A percentile compares a stretch with the other conserved stretches of the same genome.
Evolutionary conservation across 208 protist species (phyloP).

Genomic region (Tetramitus jugosus): DNA sequence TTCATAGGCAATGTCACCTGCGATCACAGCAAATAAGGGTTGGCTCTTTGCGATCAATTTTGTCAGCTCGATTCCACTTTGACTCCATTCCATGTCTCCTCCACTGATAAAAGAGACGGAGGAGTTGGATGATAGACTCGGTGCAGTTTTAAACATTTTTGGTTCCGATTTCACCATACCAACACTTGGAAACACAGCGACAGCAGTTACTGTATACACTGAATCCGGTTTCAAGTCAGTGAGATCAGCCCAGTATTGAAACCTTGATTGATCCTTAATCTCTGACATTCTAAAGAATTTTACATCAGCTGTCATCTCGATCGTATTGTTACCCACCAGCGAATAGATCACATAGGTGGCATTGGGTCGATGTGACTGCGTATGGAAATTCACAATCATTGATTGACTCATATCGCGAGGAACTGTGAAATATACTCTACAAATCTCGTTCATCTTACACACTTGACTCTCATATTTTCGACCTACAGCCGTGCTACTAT

Average conservation of each 20-base stretch:
- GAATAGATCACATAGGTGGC: background rate
- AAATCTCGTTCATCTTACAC: background rate
- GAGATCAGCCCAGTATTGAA: slow-evolving; percentile 2
- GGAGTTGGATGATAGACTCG: background rate
- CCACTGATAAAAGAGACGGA: background rate
- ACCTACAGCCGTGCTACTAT: too few relatives aligned
- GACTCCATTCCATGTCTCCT: background rate
- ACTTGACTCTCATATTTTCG: too few relatives aligned
- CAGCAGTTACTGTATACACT: background rate
- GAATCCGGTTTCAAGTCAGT: background rate
- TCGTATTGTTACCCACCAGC: background rate
- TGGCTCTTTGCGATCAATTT: background rate
- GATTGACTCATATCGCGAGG: background rate
- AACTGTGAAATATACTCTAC: background rate
- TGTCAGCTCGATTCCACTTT: background rate
- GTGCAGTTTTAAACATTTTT: background rate
- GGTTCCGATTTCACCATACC: background rate
- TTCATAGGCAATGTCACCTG: background rate
- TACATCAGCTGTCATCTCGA: background rate
- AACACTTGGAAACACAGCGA: background rate
- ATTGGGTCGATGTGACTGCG: background rate
- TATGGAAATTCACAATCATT: background rate
- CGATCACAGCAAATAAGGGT: background rate
- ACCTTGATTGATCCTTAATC: background rate
- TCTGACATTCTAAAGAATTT: background rate